Evolutionary conservation across 1,284 basidiomycete genomes (phyloP).

Genomic region (Porogramme epimiltina): DNA sequence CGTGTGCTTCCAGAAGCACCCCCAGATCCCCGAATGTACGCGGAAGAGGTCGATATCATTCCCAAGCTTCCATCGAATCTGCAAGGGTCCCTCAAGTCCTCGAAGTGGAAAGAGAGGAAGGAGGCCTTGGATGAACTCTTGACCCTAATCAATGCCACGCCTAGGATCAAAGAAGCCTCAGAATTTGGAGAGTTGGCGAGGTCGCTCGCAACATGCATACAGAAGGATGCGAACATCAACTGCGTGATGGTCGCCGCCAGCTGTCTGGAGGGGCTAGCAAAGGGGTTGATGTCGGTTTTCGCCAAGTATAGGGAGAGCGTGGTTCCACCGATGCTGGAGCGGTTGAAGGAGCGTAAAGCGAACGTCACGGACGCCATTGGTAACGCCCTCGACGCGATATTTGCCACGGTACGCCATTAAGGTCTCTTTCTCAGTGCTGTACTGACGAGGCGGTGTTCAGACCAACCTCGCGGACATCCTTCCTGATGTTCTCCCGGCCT

Average conservation of each 20-base stretch:
- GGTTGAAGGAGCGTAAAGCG: slow-evolving; percentile 94
- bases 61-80: slow-evolving; percentile 77
- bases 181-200: slow-evolving; percentile 77
- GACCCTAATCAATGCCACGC: slow-evolving; percentile 70
- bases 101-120: slow-evolving; percentile 98
- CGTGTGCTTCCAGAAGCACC: slow-evolving; percentile 41
- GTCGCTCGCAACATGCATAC: slow-evolving; percentile 80
- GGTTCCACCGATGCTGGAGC: slow-evolving; percentile 82
- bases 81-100: slow-evolving; percentile 76
- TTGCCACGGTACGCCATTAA: slow-evolving; percentile 65
- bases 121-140: slow-evolving; percentile 88
- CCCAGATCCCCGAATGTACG: slow-evolving; percentile 82
- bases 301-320: slow-evolving; percentile 75
- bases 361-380: slow-evolving; percentile 91
- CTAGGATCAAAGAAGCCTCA: slow-evolving; percentile 78
- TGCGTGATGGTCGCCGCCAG: slow-evolving; percentile 91
- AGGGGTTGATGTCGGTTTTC: slow-evolving; percentile 78
- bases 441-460: slow-evolving; percentile 44
- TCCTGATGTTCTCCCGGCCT: slow-evolving; percentile 78
- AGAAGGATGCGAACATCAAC: slow-evolving; percentile 93
- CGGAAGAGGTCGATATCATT: slow-evolving; percentile 83
- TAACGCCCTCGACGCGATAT: slow-evolving; percentile 88
- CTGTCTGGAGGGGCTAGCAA: slow-evolving; percentile 86
- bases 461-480: slow-evolving; percentile 82
- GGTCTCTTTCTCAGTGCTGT: slow-evolving; percentile 11